Conservation (phyloP, 495 filamentous ascomycete genomes). For the Apodospora peruviana region DNA sequence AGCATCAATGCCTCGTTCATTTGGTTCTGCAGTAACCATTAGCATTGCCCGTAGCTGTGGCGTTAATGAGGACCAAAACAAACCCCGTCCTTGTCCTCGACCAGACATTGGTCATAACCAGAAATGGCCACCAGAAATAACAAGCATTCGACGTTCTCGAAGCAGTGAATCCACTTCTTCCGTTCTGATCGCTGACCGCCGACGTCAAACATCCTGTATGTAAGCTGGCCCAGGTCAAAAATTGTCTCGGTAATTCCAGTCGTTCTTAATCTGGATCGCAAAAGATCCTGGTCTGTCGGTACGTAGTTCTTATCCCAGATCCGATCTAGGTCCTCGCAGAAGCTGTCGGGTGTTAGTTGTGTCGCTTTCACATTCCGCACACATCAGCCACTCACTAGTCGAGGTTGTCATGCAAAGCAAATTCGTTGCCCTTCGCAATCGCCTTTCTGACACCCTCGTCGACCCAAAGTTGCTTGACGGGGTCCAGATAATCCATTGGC, state of each 20-base stretch:
- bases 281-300: conserved; percentile 93
- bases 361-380: not conserved
- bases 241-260: conserved; percentile 97
- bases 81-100: conserved; percentile 96
- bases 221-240: conserved; percentile 90
- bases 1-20: conserved; percentile 99
- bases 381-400: conserved; percentile 64
- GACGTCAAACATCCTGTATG: conserved; percentile 98
- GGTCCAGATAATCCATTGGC: conserved; percentile 61
- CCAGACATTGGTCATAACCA: conserved; percentile 93
- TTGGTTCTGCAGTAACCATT: conserved; percentile 70
- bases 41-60: conserved; percentile 4
- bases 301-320: conserved; percentile 83
- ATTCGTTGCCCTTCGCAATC: conserved; percentile 88
- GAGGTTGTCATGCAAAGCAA: conserved; percentile 91
- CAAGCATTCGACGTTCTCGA: conserved; percentile 91
- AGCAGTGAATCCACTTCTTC: conserved; percentile 99
- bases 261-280: conserved; percentile 86
- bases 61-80: conserved; percentile 25
- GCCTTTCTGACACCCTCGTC: conserved; percentile 80
- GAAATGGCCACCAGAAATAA: conserved; percentile 95
- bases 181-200: conserved; percentile 94
- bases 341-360: conserved; percentile 47
- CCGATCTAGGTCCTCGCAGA: conserved; percentile 84
- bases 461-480: conserved; percentile 79